These are phyloP conservation scores for Uromyces viciae-fabae DNA, from an alignment of 1,284 basidiomycete species.

Conservation along the genomic window DNA sequence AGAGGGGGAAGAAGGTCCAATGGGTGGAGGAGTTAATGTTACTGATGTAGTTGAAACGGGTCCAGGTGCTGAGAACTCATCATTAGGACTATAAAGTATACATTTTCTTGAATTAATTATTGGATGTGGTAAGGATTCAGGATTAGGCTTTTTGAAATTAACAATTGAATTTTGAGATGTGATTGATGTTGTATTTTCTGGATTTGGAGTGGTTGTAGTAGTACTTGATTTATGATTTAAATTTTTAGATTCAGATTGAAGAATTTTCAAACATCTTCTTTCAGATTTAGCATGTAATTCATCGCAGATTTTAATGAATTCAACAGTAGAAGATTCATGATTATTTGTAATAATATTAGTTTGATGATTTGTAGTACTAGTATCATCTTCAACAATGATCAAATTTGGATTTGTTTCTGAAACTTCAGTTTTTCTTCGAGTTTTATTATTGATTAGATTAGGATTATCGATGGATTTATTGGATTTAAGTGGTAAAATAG, in stretches of 20 bases:
- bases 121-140: too few species aligned
- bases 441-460: background rate
- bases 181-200: conserved; percentile 60
- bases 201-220: conserved; percentile 63
- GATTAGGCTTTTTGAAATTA: too few species aligned
- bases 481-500: background rate
- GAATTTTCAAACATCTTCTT: conserved; percentile 66
- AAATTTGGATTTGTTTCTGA: too few species aligned
- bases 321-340: background rate
- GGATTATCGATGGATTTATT: background rate
- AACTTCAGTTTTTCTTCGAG: background rate
- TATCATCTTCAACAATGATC: too few species aligned
- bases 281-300: conserved; percentile 73
- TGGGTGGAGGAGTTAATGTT: background rate
- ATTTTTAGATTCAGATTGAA: conserved; percentile 67
- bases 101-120: background rate
- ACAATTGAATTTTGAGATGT: too few species aligned
- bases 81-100: background rate
- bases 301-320: conserved; percentile 49
- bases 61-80: background rate
- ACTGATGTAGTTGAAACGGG: background rate
- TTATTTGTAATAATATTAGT: too few species aligned
- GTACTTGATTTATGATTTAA: conserved; percentile 75
- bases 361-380: too few species aligned
- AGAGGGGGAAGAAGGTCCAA: background rate